Percentiles rank a stretch among this genome's conserved stretches.
Conservation (phyloP, 2,329 filamentous ascomycete species). For the Phialophora verrucosa region DNA sequence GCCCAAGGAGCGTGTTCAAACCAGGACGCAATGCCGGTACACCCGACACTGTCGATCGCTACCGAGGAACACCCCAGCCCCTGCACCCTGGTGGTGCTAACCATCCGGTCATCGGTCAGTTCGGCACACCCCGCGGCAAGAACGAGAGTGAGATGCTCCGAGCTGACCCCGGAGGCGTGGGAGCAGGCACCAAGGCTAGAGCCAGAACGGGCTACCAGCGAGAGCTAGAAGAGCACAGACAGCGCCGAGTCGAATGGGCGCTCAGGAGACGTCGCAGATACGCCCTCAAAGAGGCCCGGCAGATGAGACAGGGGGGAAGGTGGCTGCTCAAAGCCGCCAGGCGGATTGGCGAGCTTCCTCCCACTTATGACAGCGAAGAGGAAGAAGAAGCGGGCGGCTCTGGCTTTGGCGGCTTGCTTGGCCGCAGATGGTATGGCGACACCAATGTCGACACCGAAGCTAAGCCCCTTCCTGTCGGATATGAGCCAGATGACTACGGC, state of each 20-base stretch:
- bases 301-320: conserved; percentile 48
- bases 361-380: conserved; percentile 55
- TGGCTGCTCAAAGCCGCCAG: conserved; percentile 50
- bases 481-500: conserved; percentile 55
- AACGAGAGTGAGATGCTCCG: conserved; percentile 33
- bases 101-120: conserved; percentile 52
- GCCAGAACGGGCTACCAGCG: conserved; percentile 58
- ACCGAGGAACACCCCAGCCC: conserved; percentile 42
- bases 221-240: conserved; percentile 56
- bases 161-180: conserved; percentile 43
- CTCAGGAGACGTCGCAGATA: conserved; percentile 51
- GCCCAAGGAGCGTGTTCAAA: conserved; percentile 50
- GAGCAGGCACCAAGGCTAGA: conserved; percentile 50
- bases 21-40: conserved; percentile 50
- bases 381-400: conserved; percentile 51
- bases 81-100: conserved; percentile 47
- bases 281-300: conserved; percentile 47
- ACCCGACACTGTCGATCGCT: conserved; percentile 35
- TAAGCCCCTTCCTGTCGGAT: conserved; percentile 43
- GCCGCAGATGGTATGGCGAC: conserved; percentile 27
- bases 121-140: conserved; percentile 32
- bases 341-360: conserved; percentile 50
- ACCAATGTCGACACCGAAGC: conserved; percentile 21
- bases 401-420: conserved; percentile 41
- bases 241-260: conserved; percentile 55